These are phyloP conservation scores for Saccharomycopsis oosterbeekiorum DNA, from an alignment of 805 yeast species.

Conservation along the genomic window DNA sequence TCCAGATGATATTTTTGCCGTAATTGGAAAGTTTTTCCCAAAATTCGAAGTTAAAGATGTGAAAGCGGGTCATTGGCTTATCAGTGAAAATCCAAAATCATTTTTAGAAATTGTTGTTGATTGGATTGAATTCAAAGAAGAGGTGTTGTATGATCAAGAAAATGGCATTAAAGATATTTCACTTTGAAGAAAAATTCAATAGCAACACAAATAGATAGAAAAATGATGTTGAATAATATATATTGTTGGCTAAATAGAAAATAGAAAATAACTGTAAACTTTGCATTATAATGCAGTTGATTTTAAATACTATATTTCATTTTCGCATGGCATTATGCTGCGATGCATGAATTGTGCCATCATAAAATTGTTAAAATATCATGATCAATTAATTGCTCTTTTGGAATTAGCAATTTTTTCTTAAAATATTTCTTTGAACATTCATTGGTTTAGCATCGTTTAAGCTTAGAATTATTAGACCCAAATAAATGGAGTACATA, in stretches of 20 bases:
- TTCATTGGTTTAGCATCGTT: no score
- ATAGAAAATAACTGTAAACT: no score
- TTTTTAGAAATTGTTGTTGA: constrained; percentile 54
- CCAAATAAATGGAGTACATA: no score
- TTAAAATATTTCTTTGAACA: no score
- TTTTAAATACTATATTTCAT: background rate
- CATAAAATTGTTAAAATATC: background rate
- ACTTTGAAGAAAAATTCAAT: background rate
- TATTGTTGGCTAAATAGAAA: no score
- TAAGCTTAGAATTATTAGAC: no score
- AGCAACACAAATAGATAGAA: background rate
- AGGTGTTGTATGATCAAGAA: constrained; percentile 7
- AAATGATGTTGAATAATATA: background rate
- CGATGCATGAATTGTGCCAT: background rate
- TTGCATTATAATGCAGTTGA: no score
- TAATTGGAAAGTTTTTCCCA: constrained; percentile 72
- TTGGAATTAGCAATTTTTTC: background rate
- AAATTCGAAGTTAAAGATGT: constrained; percentile 62
- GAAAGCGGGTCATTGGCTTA: constrained; percentile 89
- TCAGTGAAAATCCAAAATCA: constrained; percentile 74
- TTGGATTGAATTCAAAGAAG: constrained; percentile 37
- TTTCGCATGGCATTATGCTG: background rate
- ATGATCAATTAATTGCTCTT: background rate
- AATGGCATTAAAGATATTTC: background rate
- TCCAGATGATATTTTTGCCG: constrained; percentile 70